These are phyloP conservation scores for Ophiocordyceps sinensis DNA, from an alignment of 2,329 filamentous ascomycete species.

Conservation along the genomic window DNA sequence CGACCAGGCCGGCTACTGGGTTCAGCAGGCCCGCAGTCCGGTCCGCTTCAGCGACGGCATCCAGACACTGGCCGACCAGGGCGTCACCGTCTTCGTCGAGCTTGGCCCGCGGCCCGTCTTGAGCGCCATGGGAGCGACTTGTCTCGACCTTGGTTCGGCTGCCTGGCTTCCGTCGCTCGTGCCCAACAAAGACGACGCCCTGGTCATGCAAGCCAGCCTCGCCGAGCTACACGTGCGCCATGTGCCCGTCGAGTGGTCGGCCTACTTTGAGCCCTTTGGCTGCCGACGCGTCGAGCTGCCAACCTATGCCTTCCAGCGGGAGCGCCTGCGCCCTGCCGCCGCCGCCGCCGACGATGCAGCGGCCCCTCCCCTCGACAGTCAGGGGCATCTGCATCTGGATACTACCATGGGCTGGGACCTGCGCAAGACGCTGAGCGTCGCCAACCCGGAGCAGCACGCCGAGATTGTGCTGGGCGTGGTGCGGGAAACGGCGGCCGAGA, in stretches of 20 bases:
- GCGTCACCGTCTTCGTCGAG: slow-evolving; percentile 14
- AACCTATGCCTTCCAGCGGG: slow-evolving; percentile 16
- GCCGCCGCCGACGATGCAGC: too few relatives aligned
- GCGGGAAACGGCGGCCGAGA: slow-evolving; percentile 3
- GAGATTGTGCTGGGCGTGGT: slow-evolving; percentile 3
- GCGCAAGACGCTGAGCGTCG: not conserved
- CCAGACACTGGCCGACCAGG: slow-evolving; percentile 8
- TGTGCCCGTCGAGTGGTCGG: slow-evolving; percentile 14
- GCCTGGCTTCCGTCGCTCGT: slow-evolving; percentile 14
- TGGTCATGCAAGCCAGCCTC: slow-evolving; percentile 9
- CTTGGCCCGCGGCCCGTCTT: slow-evolving; percentile 14
- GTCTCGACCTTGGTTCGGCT: slow-evolving; percentile 1
- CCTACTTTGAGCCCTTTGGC: slow-evolving; percentile 13
- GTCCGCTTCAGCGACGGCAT: slow-evolving; percentile 41
- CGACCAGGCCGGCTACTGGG: slow-evolving; percentile 44
- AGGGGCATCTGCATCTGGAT: not conserved
- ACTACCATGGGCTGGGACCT: not conserved
- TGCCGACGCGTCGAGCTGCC: slow-evolving; percentile 13
- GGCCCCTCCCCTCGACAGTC: not conserved
- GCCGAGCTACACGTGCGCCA: slow-evolving; percentile 11
- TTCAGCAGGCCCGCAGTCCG: slow-evolving; percentile 43
- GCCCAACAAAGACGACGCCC: slow-evolving; percentile 4
- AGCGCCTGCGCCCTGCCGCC: too few relatives aligned
- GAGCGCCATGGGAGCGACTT: slow-evolving; percentile 13
- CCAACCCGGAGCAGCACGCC: not conserved